These are phyloP conservation scores for Crithidia expoeki DNA, from an alignment of 208 protist genomes.

Conservation along the genomic window DNA sequence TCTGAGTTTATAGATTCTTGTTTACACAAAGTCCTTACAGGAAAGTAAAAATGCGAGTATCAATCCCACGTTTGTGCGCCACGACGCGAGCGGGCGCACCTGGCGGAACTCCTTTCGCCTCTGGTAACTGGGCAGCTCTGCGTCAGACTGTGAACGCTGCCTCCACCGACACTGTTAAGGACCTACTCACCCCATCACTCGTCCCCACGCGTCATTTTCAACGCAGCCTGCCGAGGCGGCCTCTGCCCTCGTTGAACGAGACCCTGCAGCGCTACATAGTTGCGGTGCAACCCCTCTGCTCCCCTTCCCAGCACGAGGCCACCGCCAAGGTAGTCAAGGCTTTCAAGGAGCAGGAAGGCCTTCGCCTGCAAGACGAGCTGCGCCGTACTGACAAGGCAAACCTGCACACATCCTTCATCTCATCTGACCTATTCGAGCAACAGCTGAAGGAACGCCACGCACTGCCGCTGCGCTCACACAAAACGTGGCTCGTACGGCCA, in stretches of 20 bases:
- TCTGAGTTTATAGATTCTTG: too few relatives aligned
- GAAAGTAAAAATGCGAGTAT: conserved; percentile 12
- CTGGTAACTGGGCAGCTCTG: conserved; percentile 44
- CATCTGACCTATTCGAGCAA: conserved; percentile 76
- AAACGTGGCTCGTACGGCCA: conserved; percentile 51
- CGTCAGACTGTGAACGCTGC: conserved; percentile 15
- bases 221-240: conserved; percentile 76
- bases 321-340: conserved; percentile 43
- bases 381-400: conserved; percentile 79
- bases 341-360: conserved; percentile 65
- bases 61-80: conserved; percentile 12
- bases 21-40: too few relatives aligned
- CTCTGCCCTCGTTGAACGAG: conserved; percentile 61
- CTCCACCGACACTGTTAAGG: conserved; percentile 19
- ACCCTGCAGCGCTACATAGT: conserved; percentile 63
- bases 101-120: neutral
- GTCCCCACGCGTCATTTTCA: conserved; percentile 85
- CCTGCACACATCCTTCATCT: conserved; percentile 87
- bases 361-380: conserved; percentile 68
- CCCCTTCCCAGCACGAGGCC: conserved; percentile 44
- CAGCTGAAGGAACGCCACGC: conserved; percentile 58
- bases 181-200: conserved; percentile 26
- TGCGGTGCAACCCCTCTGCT: conserved; percentile 55
- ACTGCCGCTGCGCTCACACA: conserved; percentile 71
- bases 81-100: neutral